phyloP scores from a whole-genome alignment of 371 early-diverging fungal species.

The Mortierella sp. region DNA sequence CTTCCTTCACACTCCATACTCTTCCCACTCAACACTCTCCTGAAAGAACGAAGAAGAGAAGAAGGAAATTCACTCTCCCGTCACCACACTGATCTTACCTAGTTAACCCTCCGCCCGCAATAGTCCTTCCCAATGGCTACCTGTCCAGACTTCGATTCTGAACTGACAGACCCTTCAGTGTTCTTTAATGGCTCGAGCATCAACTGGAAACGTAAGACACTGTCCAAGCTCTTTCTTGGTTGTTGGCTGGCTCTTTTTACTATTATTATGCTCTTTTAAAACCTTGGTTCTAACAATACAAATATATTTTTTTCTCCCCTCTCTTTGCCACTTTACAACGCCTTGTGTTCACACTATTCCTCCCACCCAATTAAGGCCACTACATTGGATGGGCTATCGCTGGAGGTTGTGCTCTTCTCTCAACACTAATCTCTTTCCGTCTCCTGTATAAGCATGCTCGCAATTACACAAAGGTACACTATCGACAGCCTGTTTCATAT shows the following conservation, averaged over 20 bases:
- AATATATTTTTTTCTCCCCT: too few relatives aligned
- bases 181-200: conserved; percentile 48
- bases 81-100: too few relatives aligned
- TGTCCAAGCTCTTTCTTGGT: not conserved
- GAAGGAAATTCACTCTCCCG: too few relatives aligned
- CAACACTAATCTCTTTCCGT: conserved; percentile 59
- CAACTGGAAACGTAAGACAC: conserved; percentile 48
- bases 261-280: not conserved
- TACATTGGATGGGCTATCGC: conserved; percentile 66
- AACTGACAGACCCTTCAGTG: conserved; percentile 30
- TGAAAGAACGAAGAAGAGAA: too few relatives aligned
- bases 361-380: conserved; percentile 37
- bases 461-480: conserved; percentile 58
- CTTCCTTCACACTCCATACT: too few relatives aligned
- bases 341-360: not conserved
- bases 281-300: too few relatives aligned
- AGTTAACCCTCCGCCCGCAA: too few relatives aligned
- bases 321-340: too few relatives aligned
- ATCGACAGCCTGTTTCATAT: not conserved
- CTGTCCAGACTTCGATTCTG: conserved; percentile 36
- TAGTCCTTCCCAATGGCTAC: too few relatives aligned
- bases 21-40: too few relatives aligned
- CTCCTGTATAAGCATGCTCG: conserved; percentile 64
- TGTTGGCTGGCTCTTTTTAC: not conserved
- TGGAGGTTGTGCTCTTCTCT: conserved; percentile 59